Conservation (phyloP, 1,284 basidiomycete species). For the Laetiporus sulphureus region DNA sequence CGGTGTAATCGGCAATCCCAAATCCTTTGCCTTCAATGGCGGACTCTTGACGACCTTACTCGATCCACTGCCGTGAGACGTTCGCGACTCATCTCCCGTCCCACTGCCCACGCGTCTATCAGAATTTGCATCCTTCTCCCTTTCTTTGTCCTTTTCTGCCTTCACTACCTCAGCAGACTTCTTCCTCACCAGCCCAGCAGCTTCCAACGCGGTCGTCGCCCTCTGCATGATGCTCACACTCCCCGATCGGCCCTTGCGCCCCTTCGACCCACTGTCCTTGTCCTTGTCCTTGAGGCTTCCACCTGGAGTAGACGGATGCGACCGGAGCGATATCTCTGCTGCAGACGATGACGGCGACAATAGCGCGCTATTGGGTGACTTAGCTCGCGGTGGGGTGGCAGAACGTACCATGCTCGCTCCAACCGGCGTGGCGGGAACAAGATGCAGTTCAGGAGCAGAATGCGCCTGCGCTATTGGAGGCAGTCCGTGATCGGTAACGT, state of each 20-base stretch:
- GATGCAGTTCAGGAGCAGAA: conserved; percentile 51
- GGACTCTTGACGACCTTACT: conserved; percentile 66
- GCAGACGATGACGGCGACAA: conserved; percentile 59
- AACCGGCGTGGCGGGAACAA: conserved; percentile 72
- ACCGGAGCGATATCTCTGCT: conserved; percentile 41
- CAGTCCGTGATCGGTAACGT: conserved; percentile 15
- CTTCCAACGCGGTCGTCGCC: conserved; percentile 83
- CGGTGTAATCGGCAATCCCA: conserved; percentile 42
- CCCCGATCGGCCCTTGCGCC: conserved; percentile 64
- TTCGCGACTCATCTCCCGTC: conserved; percentile 51
- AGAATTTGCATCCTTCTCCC: too few species aligned
- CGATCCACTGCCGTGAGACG: conserved; percentile 53
- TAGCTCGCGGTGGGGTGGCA: conserved; percentile 48
- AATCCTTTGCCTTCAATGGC: conserved; percentile 49
- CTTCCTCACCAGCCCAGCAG: conserved; percentile 73
- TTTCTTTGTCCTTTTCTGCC: conserved; percentile 47
- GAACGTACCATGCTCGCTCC: conserved; percentile 31
- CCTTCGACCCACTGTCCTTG: conserved; percentile 41
- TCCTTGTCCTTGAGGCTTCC: conserved; percentile 42
- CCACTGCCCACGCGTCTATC: conserved; percentile 34
- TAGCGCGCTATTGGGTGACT: conserved; percentile 38
- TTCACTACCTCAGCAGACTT: conserved; percentile 68
- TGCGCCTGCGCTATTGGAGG: conserved; percentile 17
- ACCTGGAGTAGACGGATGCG: conserved; percentile 60
- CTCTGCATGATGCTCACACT: conserved; percentile 93